phyloP scores from a whole-genome alignment of 371 early-diverging fungal genomes.

The Rhizopus delemar region DNA sequence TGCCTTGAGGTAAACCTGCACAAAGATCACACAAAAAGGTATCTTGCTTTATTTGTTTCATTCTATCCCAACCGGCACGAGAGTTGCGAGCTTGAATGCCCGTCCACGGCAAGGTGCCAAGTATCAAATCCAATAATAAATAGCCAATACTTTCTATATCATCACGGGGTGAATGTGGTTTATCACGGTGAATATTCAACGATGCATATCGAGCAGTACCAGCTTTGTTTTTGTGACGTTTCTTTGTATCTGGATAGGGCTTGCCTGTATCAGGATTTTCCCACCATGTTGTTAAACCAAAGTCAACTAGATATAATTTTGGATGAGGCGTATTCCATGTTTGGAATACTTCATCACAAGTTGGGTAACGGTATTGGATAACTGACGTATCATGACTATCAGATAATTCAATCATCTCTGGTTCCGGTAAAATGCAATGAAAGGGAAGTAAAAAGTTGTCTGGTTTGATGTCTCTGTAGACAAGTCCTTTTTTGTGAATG shows the following conservation, averaged over 20 bases:
- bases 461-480: conserved; percentile 87
- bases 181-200: conserved; percentile 60
- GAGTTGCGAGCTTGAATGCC: conserved; percentile 63
- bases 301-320: conserved; percentile 56
- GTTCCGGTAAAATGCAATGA: conserved; percentile 34
- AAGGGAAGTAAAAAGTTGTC: conserved; percentile 91
- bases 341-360: conserved; percentile 31
- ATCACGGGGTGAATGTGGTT: conserved; percentile 59
- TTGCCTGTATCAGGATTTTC: conserved; percentile 44
- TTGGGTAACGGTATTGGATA: conserved; percentile 17
- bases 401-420: conserved; percentile 27
- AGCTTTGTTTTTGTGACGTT: conserved; percentile 48
- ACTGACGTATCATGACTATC: conserved; percentile 21
- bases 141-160: conserved; percentile 66
- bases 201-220: conserved; percentile 70
- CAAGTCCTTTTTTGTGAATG: conserved; percentile 87
- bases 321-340: conserved; percentile 28
- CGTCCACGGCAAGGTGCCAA: conserved; percentile 64
- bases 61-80: conserved; percentile 62
- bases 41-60: conserved; percentile 58
- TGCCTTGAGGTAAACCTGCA: conserved; percentile 57
- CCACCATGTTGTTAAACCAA: conserved; percentile 58
- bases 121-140: conserved; percentile 56
- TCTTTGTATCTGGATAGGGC: conserved; percentile 47
- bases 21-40: conserved; percentile 55